Evolutionary conservation across 169 alveolate genomes (phyloP).

Genomic region (Eimeria necatrix): DNA sequence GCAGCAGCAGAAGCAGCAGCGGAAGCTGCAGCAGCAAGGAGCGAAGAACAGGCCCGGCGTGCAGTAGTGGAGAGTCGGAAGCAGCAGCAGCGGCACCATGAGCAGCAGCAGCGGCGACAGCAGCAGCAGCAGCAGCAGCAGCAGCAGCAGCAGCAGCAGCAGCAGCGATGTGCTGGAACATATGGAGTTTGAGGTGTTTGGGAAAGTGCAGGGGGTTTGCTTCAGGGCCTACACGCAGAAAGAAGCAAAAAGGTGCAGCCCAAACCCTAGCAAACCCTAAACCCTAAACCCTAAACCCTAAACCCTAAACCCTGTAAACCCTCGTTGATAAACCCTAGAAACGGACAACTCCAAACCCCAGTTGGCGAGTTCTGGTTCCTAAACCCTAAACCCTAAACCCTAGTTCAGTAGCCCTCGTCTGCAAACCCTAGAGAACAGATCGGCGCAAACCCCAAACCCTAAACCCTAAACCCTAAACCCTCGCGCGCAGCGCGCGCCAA

Average conservation of each 20-base stretch:
- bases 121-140: neutral
- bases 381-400: too few relatives aligned
- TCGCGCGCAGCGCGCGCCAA: too few relatives aligned
- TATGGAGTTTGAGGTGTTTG: slow-evolving; percentile 50
- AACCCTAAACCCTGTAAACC: too few relatives aligned
- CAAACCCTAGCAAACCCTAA: neutral
- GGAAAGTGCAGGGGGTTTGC: slow-evolving; percentile 57
- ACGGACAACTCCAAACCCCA: too few relatives aligned
- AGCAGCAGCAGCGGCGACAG: neutral
- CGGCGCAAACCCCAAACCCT: too few relatives aligned
- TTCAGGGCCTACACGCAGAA: slow-evolving; percentile 56
- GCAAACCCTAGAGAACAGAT: neutral
- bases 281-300: too few relatives aligned
- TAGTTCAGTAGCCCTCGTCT: neutral
- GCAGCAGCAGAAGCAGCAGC: neutral
- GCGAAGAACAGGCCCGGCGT: neutral
- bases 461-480: too few relatives aligned
- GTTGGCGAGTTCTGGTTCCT: too few relatives aligned
- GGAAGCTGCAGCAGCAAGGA: neutral
- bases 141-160: neutral
- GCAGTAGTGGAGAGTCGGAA: too few relatives aligned
- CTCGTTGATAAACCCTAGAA: too few relatives aligned
- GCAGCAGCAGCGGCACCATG: neutral
- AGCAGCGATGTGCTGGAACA: neutral
- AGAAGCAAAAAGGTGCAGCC: slow-evolving; percentile 18